Evolutionary conservation across 495 filamentous ascomycete species (phyloP), one percentile per base, ranked within the genome.

Genomic region (Talaromyces liani): DNA sequence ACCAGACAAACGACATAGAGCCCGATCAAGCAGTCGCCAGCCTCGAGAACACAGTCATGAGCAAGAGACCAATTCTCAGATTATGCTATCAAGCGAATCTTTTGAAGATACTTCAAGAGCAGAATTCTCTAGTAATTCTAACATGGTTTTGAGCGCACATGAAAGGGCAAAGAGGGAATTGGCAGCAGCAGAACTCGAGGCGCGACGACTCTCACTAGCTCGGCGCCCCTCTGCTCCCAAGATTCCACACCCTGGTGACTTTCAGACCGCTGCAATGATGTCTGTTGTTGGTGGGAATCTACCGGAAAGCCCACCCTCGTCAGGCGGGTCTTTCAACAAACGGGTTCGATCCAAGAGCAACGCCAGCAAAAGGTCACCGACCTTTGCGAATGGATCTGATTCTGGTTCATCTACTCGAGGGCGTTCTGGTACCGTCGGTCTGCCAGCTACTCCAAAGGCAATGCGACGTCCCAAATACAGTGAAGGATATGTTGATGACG

Each of bases 171-270:
- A 88, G 74, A 91, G 88, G 74, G 90, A 93, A 67, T 75, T 88
- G 27, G 92, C 92, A 14, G 90, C 90, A 7, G 87, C 88, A 60
- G 92, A 97, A 74, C 82, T 97, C 25, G 92, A 97, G 76, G 89
- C 92, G 63, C 85, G 92, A 20, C 85, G 92, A 54, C 83, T 90
- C 65, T 97, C 92, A 24, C 84, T 96, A 14, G 89, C 91, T 2
- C 80, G 88, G 10, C 84, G 91, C 65, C 88, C 90, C 18, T 90
- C 88, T 20, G 91, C 87, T 4, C 91, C 91, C 0, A 80, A 86
- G 5, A 94, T 96, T 68, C 86, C 87, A 12, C 88, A 89, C 71
- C 92, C 92, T n/a, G 87, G 88, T 45, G 84, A 89, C 36, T 64
- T 81, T 16, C 75, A 78, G 14, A 72, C 68, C 82, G 22, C 80